Percentiles rank a stretch among this genome's conserved stretches.
Conservation (phyloP, 1,139 yeast genomes). For the Pneumocystis carinii region DNA sequence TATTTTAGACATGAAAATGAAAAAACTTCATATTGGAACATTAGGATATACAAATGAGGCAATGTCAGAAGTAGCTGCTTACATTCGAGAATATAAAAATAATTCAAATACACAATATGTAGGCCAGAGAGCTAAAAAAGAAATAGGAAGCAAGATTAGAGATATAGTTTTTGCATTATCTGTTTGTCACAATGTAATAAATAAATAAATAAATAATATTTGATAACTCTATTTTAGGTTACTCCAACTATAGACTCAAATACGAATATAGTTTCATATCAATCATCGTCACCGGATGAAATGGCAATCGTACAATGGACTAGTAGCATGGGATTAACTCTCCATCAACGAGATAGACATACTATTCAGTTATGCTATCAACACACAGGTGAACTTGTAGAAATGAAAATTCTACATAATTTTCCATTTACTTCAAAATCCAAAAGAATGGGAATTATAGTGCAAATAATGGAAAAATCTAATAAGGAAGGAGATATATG, state of each 20-base stretch:
- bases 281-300: slow-evolving; percentile 98
- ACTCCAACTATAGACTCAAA: slow-evolving; percentile 57
- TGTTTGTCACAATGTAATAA: slow-evolving; percentile 69
- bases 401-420: slow-evolving; percentile 59
- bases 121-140: slow-evolving; percentile 36
- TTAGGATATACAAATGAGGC: slow-evolving; percentile 88
- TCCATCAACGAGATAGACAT: slow-evolving; percentile 67
- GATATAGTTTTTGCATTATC: slow-evolving; percentile 74
- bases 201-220: background rate
- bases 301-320: slow-evolving; percentile 92
- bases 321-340: slow-evolving; percentile 65
- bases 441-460: slow-evolving; percentile 88
- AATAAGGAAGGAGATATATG: slow-evolving; percentile 41
- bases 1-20: slow-evolving; percentile 62
- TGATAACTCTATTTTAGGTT: background rate
- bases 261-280: slow-evolving; percentile 51
- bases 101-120: slow-evolving; percentile 7
- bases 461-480: slow-evolving; percentile 30
- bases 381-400: slow-evolving; percentile 25
- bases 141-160: slow-evolving; percentile 58
- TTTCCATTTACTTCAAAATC: slow-evolving; percentile 94
- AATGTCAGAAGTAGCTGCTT: slow-evolving; percentile 71
- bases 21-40: slow-evolving; percentile 79
- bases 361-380: slow-evolving; percentile 51
- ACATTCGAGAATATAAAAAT: slow-evolving; percentile 23